phyloP scores from a whole-genome alignment of 2,329 filamentous ascomycete genomes.

The Curvularia spicifera region DNA sequence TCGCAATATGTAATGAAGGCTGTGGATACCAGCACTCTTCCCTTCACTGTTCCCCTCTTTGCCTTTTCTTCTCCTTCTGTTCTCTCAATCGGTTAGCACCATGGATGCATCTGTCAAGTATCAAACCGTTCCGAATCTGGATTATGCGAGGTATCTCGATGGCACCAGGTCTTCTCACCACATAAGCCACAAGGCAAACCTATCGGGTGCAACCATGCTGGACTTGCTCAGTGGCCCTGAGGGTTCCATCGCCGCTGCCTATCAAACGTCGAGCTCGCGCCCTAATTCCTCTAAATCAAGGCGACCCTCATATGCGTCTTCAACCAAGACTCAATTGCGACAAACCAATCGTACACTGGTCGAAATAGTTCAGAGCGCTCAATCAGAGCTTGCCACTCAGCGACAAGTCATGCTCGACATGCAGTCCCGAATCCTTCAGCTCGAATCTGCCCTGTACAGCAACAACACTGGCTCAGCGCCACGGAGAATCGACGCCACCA shows the following conservation, averaged over 20 bases:
- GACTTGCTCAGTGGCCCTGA: conserved; percentile 24
- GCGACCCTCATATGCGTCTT: conserved; percentile 31
- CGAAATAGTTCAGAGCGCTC: conserved; percentile 40
- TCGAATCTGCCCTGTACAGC: conserved; percentile 25
- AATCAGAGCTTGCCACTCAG: conserved; percentile 35
- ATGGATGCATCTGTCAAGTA: conserved; percentile 26
- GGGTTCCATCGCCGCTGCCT: conserved; percentile 24
- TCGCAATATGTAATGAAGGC: conserved; percentile 9
- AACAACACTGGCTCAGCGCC: conserved; percentile 2
- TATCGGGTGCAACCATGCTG: conserved; percentile 35
- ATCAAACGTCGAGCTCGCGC: conserved; percentile 9
- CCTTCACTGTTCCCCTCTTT: not conserved
- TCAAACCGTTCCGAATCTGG: conserved; percentile 12
- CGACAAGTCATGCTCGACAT: conserved; percentile 38
- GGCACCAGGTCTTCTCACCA: conserved; percentile 9
- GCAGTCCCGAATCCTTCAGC: conserved; percentile 36
- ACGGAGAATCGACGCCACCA: not conserved
- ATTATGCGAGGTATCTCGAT: conserved; percentile 19
- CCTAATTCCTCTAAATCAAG: conserved; percentile 20
- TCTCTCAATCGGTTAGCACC: conserved; percentile 3
- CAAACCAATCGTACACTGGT: conserved; percentile 36
- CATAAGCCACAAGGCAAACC: conserved; percentile 23
- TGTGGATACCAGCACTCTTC: conserved; percentile 7
- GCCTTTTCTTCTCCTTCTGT: not conserved
- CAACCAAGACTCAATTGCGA: conserved; percentile 35